Conservation (phyloP, 805 yeast species). For the Myxozyma sirexii region DNA sequence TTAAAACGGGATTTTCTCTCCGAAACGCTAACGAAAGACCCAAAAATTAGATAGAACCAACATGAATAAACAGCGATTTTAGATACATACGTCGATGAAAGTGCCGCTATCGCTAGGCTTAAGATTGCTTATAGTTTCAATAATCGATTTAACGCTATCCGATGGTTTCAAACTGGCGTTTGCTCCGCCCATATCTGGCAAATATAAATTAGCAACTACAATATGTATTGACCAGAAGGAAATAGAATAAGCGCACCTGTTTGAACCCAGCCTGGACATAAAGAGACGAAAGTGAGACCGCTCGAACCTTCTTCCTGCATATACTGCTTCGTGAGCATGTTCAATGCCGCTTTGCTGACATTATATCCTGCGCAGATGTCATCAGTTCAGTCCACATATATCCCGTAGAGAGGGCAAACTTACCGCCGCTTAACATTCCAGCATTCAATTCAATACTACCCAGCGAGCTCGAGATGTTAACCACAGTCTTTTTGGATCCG, state of each 20-base stretch:
- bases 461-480: conserved; percentile 11
- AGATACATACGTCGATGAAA: conserved; percentile 9
- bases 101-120: conserved; percentile 2
- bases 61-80: no score
- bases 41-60: no score
- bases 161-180: neutral
- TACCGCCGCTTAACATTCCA: conserved; percentile 4
- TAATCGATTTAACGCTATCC: conserved; percentile 10
- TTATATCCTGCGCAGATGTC: no score
- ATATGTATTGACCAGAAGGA: neutral
- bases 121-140: neutral
- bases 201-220: neutral
- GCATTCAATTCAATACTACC: conserved; percentile 12
- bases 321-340: conserved; percentile 19
- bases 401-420: neutral
- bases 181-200: conserved; percentile 15
- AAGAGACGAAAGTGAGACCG: conserved; percentile 8
- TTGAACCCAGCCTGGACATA: conserved; percentile 19
- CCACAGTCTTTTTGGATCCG: conserved; percentile 7
- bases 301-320: conserved; percentile 1
- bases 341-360: conserved; percentile 16
- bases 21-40: neutral
- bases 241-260: neutral
- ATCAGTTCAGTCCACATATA: no score
- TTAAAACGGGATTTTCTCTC: conserved; percentile 2